Evolutionary conservation across 257 asterid genomes (phyloP), one percentile per base, ranked within the genome.

Genomic region (Ballota nigra): DNA sequence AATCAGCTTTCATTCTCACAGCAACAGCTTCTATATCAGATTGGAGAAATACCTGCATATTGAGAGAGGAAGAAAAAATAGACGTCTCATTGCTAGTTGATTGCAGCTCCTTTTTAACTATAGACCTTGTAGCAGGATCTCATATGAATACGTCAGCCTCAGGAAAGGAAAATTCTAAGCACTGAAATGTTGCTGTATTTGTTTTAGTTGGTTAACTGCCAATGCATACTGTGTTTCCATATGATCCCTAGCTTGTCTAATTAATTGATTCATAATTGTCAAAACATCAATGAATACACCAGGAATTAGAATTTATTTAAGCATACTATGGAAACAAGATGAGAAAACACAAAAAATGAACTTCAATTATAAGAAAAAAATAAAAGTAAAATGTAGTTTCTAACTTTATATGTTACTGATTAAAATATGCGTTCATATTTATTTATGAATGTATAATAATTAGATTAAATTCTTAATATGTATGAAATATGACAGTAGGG

Each of bases 1-100:
- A 91, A 63, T 89, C 91, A 4, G 75, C 81, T 75, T 85, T 94
- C 97, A 94, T 94, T 72, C 95, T 80, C 64, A 78, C 24, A 38
- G 89, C 88, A 4, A 94, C 96, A 51, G 76, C 89, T 88, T 94
- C 86, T 60, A 94, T 79, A 73, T 94, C 98, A 67, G 98, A 91
- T 76, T 94, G 98, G 74, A 91, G 88, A 82, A 89, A 94, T 55
- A 94, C 91, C 98, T 94, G 73, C 70, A 72, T 78, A 68, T 60
- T 51, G 59, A 58, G 62, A 62, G 68, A 57, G 45, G 41, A 69
- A 23, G 12, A 73, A 23, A 43, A 36, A 7, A 28, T 5, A 29
- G 2, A 36, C n/a, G 53, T 6, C 45, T 71, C 28, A 20, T 70
- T 63, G 58, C 45, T 43, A 64, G 56, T 23, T 49, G 49, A 68